Conservation (phyloP, 768 basidiomycete genomes). For the Megacollybia marginata region DNA sequence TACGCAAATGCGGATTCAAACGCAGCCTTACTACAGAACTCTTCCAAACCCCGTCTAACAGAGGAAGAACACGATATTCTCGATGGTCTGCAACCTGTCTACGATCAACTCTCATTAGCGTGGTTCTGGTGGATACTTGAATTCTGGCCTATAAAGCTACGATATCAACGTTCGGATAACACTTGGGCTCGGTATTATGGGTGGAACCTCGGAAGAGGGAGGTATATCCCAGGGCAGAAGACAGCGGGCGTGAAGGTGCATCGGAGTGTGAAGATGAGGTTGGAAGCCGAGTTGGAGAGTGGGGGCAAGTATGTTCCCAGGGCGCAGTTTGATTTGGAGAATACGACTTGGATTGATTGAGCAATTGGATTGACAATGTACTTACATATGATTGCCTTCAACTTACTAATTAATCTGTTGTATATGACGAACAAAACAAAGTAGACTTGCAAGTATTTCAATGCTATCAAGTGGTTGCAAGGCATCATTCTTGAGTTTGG, state of each 20-base stretch:
- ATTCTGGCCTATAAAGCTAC: constrained; percentile 35
- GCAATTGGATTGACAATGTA: no score
- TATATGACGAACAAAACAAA: no score
- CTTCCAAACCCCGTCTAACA: constrained; percentile 13
- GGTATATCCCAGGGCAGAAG: constrained; percentile 33
- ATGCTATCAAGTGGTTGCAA: no score
- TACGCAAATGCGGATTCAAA: constrained; percentile 2
- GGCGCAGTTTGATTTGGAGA: constrained; percentile 24
- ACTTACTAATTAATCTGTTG: no score
- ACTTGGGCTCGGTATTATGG: constrained; percentile 19
- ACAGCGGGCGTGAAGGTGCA: constrained; percentile 34
- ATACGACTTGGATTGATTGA: constrained; percentile 31
- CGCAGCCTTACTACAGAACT: neutral
- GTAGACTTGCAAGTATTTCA: no score
- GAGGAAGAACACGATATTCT: constrained; percentile 60
- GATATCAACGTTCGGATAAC: constrained; percentile 26
- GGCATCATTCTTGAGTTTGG: no score
- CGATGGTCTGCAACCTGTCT: constrained; percentile 49
- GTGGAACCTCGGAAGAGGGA: constrained; percentile 29
- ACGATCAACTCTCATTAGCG: constrained; percentile 48
- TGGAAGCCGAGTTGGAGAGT: constrained; percentile 36
- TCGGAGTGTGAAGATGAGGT: constrained; percentile 42
- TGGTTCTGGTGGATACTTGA: constrained; percentile 68
- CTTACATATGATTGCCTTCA: no score
- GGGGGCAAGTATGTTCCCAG: constrained; percentile 30